Percentiles rank a stretch among this genome's conserved stretches.
phyloP scores from a whole-genome alignment of 495 filamentous ascomycete genomes.

The Penicillium waksmanii region DNA sequence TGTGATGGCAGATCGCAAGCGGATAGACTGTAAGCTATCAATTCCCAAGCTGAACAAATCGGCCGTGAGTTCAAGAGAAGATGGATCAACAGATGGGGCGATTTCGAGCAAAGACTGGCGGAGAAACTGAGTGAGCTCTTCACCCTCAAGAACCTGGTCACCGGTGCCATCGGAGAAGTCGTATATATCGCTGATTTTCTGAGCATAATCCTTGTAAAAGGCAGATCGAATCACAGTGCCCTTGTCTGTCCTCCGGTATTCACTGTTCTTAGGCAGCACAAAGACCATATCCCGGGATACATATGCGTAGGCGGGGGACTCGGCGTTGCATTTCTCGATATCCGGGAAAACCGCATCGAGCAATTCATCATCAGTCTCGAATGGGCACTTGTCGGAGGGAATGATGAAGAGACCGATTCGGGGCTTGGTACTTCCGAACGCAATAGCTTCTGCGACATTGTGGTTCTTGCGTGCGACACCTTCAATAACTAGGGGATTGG shows the following conservation, averaged over 20 bases:
- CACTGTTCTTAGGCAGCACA: constrained; percentile 39
- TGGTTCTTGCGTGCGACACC: constrained; percentile 33
- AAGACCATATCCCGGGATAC: constrained; percentile 54
- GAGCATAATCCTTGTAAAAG: constrained; percentile 47
- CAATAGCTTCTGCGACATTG: constrained; percentile 34
- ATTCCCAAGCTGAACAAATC: constrained; percentile 55
- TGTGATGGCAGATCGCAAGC: constrained; percentile 42
- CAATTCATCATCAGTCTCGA: constrained; percentile 38
- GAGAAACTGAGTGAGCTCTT: constrained; percentile 25
- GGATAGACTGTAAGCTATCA: constrained; percentile 53
- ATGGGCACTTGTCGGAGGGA: constrained; percentile 27
- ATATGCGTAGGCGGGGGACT: constrained; percentile 51
- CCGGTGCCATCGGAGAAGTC: constrained; percentile 23
- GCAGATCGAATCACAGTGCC: constrained; percentile 54
- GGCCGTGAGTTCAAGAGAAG: constrained; percentile 24
- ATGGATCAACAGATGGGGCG: constrained; percentile 16
- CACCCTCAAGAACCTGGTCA: constrained; percentile 11
- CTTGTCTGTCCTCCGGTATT: constrained; percentile 55
- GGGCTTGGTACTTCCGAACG: constrained; percentile 33
- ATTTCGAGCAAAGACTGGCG: constrained; percentile 23
- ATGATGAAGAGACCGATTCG: constrained; percentile 47
- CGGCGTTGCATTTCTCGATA: constrained; percentile 46
- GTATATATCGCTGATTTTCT: constrained; percentile 49
- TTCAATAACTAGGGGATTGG: constrained; percentile 62
- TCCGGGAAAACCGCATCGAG: constrained; percentile 48